These are phyloP conservation scores for Excoecaria agallocha DNA, from an alignment of 345 rosid genomes.

Conservation along the genomic window DNA sequence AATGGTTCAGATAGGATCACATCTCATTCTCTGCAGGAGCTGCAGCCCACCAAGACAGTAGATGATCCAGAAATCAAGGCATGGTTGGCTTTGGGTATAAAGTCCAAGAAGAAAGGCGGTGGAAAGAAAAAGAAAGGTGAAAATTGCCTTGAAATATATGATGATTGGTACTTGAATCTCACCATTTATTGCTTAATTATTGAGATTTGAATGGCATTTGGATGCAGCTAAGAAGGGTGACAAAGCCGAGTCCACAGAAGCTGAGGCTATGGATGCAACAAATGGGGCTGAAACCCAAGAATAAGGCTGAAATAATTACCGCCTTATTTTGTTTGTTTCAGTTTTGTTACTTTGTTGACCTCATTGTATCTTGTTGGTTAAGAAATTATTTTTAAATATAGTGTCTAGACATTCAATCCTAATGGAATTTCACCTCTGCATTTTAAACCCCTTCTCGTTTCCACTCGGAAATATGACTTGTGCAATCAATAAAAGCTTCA, in stretches of 20 bases:
- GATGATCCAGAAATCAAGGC: slow-evolving; percentile 96
- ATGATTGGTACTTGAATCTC: too few species aligned
- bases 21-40: slow-evolving; percentile 71
- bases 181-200: too few species aligned
- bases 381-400: slow-evolving; percentile 30
- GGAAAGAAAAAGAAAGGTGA: slow-evolving; percentile 98
- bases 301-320: too few species aligned
- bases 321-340: slow-evolving; percentile 22
- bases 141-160: too few species aligned
- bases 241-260: slow-evolving; percentile 53
- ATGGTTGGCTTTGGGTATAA: slow-evolving; percentile 88
- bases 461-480: neutral
- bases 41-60: slow-evolving; percentile 63
- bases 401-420: slow-evolving; percentile 28
- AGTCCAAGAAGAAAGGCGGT: slow-evolving; percentile 93
- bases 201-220: neutral
- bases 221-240: slow-evolving; percentile 74
- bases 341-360: slow-evolving; percentile 47
- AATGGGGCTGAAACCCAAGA: slow-evolving; percentile 46
- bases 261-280: slow-evolving; percentile 62
- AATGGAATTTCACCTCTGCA: neutral
- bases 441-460: neutral
- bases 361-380: slow-evolving; percentile 28
- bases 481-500: neutral
- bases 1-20: slow-evolving; percentile 94